Conservation (phyloP, 306 rosid species). For the Quercus berberidifolia region DNA sequence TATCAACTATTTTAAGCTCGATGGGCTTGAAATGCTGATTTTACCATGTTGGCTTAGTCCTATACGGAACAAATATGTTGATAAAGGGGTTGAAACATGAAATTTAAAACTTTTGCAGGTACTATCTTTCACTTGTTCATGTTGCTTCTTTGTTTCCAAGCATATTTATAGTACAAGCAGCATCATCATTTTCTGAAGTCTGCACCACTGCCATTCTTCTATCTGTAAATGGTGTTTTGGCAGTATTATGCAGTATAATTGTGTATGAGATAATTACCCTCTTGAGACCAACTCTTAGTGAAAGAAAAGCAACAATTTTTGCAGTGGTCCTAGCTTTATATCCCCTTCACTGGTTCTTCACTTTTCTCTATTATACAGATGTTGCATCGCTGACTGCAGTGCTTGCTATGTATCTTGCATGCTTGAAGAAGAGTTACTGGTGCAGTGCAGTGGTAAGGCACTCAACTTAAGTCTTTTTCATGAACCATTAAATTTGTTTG, state of each 20-base stretch:
- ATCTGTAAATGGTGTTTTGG: slow-evolving; percentile 66
- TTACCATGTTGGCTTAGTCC: not conserved
- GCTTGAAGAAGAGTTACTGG: slow-evolving; percentile 84
- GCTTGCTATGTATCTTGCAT: slow-evolving; percentile 73
- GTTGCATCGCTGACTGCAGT: slow-evolving; percentile 78
- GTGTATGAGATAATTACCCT: slow-evolving; percentile 60
- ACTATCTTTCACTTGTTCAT: slow-evolving; percentile 91
- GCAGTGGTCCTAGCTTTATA: slow-evolving; percentile 65
- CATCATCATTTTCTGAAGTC: slow-evolving; percentile 51
- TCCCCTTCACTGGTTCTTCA: slow-evolving; percentile 93
- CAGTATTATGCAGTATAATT: slow-evolving; percentile 60
- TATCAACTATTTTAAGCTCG: not conserved
- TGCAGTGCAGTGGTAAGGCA: slow-evolving; percentile 76
- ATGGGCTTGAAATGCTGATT: not conserved
- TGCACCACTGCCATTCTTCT: slow-evolving; percentile 70
- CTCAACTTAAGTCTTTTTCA: not conserved
- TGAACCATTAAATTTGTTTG: not conserved
- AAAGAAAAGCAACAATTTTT: slow-evolving; percentile 54
- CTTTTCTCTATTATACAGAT: slow-evolving; percentile 89
- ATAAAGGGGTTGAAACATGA: slow-evolving; percentile 29
- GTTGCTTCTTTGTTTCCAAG: slow-evolving; percentile 87
- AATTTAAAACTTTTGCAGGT: slow-evolving; percentile 61
- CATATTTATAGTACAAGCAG: slow-evolving; percentile 40
- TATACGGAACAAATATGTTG: not conserved
- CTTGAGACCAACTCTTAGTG: slow-evolving; percentile 69